Evolutionary conservation across 106 monocot genomes (phyloP).

Genomic region (Dendrobium catenatum): DNA sequence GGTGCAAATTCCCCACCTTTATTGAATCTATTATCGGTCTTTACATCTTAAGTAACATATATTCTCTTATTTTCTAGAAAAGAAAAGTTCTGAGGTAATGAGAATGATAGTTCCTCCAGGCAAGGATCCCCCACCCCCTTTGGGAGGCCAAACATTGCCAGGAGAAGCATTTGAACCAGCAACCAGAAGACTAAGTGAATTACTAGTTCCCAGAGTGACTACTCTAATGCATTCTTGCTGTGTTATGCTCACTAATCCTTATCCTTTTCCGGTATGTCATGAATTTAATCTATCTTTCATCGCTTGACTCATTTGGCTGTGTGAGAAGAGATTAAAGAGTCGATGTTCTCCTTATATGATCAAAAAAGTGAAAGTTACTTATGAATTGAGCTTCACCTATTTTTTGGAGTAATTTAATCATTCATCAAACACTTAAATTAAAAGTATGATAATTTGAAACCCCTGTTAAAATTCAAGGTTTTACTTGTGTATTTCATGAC

Average conservation of each 20-base stretch:
- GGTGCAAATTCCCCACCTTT: slow-evolving; percentile 24
- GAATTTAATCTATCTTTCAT: not conserved
- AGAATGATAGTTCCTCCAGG: slow-evolving; percentile 71
- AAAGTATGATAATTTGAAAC: not conserved
- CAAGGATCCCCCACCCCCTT: slow-evolving; percentile 50
- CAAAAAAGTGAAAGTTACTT: not conserved
- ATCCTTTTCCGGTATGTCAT: slow-evolving; percentile 49
- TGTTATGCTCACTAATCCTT: slow-evolving; percentile 57
- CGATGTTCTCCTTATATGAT: not conserved
- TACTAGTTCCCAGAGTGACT: slow-evolving; percentile 46
- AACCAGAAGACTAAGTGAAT: slow-evolving; percentile 32
- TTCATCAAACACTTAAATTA: not conserved
- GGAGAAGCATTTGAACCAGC: slow-evolving; percentile 19
- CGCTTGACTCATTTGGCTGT: not conserved
- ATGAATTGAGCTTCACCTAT: not conserved
- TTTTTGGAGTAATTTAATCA: not conserved
- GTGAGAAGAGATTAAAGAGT: not conserved
- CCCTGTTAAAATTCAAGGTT: not conserved
- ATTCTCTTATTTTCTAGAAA: slow-evolving; percentile 33
- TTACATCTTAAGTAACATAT: not conserved
- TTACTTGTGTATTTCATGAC: too few species aligned
- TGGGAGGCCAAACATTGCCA: slow-evolving; percentile 30
- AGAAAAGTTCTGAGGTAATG: slow-evolving; percentile 38
- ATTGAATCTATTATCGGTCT: not conserved
- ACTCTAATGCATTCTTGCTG: slow-evolving; percentile 59